A percentile compares a stretch with the other conserved stretches of the same genome.
phyloP scores from a whole-genome alignment of 2,329 filamentous ascomycete genomes.

The Claviceps africana region DNA sequence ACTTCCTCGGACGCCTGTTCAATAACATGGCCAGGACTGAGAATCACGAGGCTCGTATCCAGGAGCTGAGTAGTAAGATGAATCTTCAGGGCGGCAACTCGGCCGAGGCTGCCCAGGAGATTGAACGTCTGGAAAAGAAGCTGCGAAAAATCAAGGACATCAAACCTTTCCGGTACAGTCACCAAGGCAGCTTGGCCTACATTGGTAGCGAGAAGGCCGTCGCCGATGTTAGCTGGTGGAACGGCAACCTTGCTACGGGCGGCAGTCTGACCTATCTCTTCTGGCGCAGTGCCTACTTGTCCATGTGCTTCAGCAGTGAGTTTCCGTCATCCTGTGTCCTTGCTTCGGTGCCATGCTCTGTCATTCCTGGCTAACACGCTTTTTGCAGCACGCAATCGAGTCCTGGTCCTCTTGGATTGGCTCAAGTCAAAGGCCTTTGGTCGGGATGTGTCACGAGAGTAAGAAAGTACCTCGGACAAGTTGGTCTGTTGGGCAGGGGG shows the following conservation, averaged over 20 bases:
- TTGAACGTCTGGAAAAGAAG: conserved; percentile 75
- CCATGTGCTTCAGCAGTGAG: conserved; percentile 99
- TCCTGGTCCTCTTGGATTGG: conserved; percentile 90
- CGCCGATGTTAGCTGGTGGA: conserved; percentile 93
- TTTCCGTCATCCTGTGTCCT: conserved; percentile 16
- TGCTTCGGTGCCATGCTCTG: not conserved
- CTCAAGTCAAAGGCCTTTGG: conserved; percentile 93
- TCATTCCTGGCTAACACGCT: conserved; percentile 7
- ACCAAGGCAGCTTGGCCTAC: conserved; percentile 93
- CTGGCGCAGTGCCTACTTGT: conserved; percentile 95
- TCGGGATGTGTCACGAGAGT: conserved; percentile 82
- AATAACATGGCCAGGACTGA: conserved; percentile 98
- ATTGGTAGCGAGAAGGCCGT: conserved; percentile 97
- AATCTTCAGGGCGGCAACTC: conserved; percentile 50
- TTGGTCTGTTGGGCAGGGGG: not conserved
- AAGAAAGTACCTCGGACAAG: conserved; percentile 14
- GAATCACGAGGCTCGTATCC: conserved; percentile 61
- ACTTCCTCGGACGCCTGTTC: conserved; percentile 88
- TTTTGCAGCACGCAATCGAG: conserved; percentile 67
- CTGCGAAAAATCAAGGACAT: conserved; percentile 83
- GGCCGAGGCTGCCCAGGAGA: conserved; percentile 57
- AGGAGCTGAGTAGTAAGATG: conserved; percentile 48
- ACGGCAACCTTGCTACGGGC: conserved; percentile 87
- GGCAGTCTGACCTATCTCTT: conserved; percentile 94
- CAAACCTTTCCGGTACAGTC: conserved; percentile 95